Evolutionary conservation across 495 filamentous ascomycete genomes (phyloP).

Genomic region (Paragyromitra xinjiangensis): DNA sequence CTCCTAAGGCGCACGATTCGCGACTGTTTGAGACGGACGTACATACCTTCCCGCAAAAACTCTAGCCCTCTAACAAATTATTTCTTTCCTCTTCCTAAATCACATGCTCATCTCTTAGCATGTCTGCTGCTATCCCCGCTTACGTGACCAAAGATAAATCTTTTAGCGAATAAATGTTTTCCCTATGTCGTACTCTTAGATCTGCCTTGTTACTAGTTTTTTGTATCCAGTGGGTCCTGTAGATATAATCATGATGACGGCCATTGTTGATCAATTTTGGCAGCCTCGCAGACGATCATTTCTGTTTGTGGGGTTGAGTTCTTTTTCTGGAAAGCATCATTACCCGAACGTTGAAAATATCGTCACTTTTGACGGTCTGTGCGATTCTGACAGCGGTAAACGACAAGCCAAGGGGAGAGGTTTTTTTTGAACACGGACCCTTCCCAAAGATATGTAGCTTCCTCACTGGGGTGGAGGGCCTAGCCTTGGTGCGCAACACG

Average conservation of each 20-base stretch:
- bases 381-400: constrained; percentile 45
- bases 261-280: constrained; percentile 28
- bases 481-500: constrained; percentile 9
- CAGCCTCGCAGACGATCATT: constrained; percentile 30
- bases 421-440: constrained; percentile 41
- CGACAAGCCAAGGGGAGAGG: constrained; percentile 16
- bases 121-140: neutral
- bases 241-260: constrained; percentile 30
- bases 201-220: neutral
- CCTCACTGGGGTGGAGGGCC: constrained; percentile 49
- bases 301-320: constrained; percentile 23
- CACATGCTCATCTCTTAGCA: neutral
- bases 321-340: constrained; percentile 41
- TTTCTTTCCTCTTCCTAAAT: neutral
- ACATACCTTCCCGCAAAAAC: constrained; percentile 33
- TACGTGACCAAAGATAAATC: neutral
- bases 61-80: neutral
- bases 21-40: constrained; percentile 2
- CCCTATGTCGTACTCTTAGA: constrained; percentile 7
- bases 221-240: neutral
- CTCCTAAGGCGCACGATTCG: neutral
- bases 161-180: constrained; percentile 11
- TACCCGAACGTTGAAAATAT: constrained; percentile 49
- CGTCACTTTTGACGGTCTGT: constrained; percentile 49
- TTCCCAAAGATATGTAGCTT: constrained; percentile 34